phyloP scores from a whole-genome alignment of 1,284 basidiomycete genomes.

The Ustilago lituana region DNA sequence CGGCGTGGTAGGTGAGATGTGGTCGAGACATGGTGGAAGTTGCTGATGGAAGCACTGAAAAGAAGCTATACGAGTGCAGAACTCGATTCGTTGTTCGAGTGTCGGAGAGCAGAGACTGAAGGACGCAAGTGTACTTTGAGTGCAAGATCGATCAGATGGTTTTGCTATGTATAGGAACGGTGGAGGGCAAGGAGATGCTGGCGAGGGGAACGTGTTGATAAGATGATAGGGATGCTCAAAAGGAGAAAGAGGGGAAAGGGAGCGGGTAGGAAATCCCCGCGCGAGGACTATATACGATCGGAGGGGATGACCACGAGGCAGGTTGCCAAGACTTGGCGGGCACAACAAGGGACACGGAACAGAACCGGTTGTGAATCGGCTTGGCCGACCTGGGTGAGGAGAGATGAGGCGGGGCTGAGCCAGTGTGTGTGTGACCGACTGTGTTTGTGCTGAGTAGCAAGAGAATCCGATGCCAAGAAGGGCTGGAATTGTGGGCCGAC shows the following conservation, averaged over 20 bases:
- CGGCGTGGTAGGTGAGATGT: constrained; percentile 21
- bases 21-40: constrained; percentile 39
- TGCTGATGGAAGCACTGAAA: constrained; percentile 9
- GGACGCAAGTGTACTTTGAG: too few species aligned
- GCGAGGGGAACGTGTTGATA: background rate
- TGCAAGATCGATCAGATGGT: background rate
- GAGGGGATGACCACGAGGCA: constrained; percentile 24
- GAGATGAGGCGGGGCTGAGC: too few species aligned
- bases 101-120: too few species aligned
- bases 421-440: too few species aligned
- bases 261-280: background rate
- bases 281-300: constrained; percentile 28
- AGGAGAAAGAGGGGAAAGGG: constrained; percentile 5
- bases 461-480: too few species aligned
- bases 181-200: background rate
- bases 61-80: background rate
- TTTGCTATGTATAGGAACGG: too few species aligned
- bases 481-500: background rate
- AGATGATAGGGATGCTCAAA: constrained; percentile 20
- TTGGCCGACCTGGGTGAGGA: too few species aligned
- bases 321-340: constrained; percentile 26
- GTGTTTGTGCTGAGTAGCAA: too few species aligned
- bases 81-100: background rate
- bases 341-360: too few species aligned
- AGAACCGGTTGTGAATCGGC: too few species aligned